phyloP scores from a whole-genome alignment of 176 grass and related monocot species.

The Aegilops umbellulata region DNA sequence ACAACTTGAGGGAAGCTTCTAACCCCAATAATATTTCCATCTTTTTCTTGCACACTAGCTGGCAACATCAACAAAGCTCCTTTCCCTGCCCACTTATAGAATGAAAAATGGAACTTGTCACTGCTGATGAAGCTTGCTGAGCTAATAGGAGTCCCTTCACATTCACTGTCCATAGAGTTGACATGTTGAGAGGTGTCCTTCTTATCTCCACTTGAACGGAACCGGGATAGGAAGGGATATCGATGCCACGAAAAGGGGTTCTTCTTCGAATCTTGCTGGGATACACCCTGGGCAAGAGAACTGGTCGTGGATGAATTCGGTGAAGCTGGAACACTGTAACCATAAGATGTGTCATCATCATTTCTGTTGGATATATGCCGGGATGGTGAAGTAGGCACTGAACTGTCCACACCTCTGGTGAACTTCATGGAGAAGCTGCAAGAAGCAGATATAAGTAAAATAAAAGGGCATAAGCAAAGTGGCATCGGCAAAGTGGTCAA shows the following conservation, averaged over 20 bases:
- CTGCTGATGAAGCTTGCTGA: conserved; percentile 46
- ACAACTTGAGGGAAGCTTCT: conserved; percentile 75
- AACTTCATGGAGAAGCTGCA: conserved; percentile 75
- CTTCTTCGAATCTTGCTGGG: conserved; percentile 40
- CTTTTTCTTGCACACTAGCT: conserved; percentile 42
- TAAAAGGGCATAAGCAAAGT: no score
- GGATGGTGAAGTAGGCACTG: conserved; percentile 36
- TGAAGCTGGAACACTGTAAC: conserved; percentile 56
- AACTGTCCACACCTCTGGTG: conserved; percentile 40
- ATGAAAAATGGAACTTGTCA: conserved; percentile 82
- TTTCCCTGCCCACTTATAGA: conserved; percentile 85
- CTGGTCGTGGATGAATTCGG: conserved; percentile 48
- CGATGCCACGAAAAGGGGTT: conserved; percentile 48
- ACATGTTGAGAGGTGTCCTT: conserved; percentile 28
- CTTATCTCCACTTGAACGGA: conserved; percentile 45
- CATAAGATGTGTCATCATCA: conserved; percentile 51
- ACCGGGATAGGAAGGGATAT: conserved; percentile 57
- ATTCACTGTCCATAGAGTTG: conserved; percentile 50
- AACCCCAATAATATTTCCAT: conserved; percentile 36
- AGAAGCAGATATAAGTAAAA: conserved; percentile 21
- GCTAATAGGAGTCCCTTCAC: conserved; percentile 43
- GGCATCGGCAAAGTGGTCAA: no score
- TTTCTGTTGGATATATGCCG: conserved; percentile 35
- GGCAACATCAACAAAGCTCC: conserved; percentile 65
- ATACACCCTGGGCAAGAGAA: conserved; percentile 21